Evolutionary conservation across 164 flowering plant genomes (phyloP), one percentile per base, ranked within the genome.

Genomic region (Cinnamomum chago): DNA sequence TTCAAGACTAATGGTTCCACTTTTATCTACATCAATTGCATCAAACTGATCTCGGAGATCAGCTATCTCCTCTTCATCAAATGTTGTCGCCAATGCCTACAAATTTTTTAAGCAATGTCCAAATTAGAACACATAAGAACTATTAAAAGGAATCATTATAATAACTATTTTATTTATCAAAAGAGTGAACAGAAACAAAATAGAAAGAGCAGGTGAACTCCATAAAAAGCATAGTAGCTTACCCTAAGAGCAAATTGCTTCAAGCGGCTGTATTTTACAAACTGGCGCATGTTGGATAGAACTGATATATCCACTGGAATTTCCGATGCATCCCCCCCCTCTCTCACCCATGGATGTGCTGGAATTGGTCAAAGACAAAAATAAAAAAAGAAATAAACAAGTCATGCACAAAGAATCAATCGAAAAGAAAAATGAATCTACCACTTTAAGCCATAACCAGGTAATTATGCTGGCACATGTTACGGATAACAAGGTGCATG

Each of bases 341-440:
- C 99, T 85, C 97, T 89, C 73, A 94, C 98, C 99, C 99, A 96
- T 69, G 95, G 89, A 74, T 96, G 97, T 47, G 98, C 98, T 94
- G 93, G 50, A 85, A 83, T 79, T 70, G 50, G 68, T 12, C 25
- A 67, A 51, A 73, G 5, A 0, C 24, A 67, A 14, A 65, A 50
- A 55, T 15, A 55, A 55, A 55, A 17, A 55, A 55, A 55, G 60
- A 14, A 15, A 55, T 1, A 55, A 15, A 3, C n/a, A 51, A 75
- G 9, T 24, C 10, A 2, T 27, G 28, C 67, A 64, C 15, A 62
- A 51, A 68, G 20, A 72, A 60, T 47, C 22, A 62, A 72, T 64
- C 18, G 15, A 17, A 25, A 47, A 72, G 20, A 50, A 35, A 65
- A 76, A 51, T 20, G 18, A 67, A 62, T 66, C 68, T 24, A 17